Base-by-base conservation (phyloP, 2,329 filamentous ascomycete species). In the Septoria linicola region DNA sequence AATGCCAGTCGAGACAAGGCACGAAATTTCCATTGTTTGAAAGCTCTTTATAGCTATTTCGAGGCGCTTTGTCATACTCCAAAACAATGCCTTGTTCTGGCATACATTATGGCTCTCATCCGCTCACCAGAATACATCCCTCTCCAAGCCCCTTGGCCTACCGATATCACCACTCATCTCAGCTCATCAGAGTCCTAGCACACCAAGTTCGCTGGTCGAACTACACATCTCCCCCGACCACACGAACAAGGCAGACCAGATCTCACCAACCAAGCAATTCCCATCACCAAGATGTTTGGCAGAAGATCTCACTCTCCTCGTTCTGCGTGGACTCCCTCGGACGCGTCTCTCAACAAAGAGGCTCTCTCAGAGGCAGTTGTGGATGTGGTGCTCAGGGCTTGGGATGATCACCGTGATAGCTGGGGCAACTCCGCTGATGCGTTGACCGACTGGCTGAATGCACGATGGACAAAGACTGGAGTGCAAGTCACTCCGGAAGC, bases 381-480 rank as follows among this genome's bases (percentile, higher is more conserved):
- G 2, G 19, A 40, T 7, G 49, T 62, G 8, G 47, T 65, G 2
- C 51, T 66, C 14, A 30, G 51, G 1, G 39, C 40, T 14, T 66
- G 57, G 53, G 57, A 63, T 11, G 34, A 21, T 5, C 52, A 62
- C 27, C 6, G 13, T 20, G 19, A 42, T 11, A 55, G 63, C 36
- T 63, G 57, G 55, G 10, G 49, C 11, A 17, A 41, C 3, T 59
- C 54, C 23, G 49, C 59, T n/a, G 63, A 67, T 31, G 59, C 62
- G 2, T 34, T 67, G 31, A 48, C 62, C 3, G 52, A 61, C 17
- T 65, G 64, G 63, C 32, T 65, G 6, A 66, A 66, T 40, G 54
- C 54, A 1, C 45, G 63, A 7, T 65, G 62, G 63, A 43, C 36
- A 30, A 66, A 66, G 54, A 61, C 54, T 1, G 61, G 63, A 1